A percentile compares a stretch with the other conserved stretches of the same genome.
phyloP scores from a whole-genome alignment of 805 yeast species.

The Candida maris region DNA sequence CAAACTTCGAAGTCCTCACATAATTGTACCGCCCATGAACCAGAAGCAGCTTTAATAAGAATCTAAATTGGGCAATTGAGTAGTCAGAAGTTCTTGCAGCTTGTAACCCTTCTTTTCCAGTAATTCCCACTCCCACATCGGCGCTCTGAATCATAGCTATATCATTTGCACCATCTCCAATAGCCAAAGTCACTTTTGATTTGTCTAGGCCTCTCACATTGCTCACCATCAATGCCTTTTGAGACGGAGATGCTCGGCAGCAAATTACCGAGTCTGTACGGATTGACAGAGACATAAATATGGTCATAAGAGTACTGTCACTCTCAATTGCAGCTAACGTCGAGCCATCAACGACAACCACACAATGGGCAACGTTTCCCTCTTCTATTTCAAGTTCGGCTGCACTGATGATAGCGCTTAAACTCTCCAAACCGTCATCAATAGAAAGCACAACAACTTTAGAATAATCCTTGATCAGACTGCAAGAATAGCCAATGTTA shows the following conservation, averaged over 20 bases:
- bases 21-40: constrained; percentile 98
- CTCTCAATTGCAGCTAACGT: constrained; percentile 70
- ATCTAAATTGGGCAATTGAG: constrained; percentile 92
- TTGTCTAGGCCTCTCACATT: constrained; percentile 70
- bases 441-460: constrained; percentile 67
- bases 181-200: constrained; percentile 80
- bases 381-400: constrained; percentile 68
- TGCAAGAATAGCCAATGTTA: constrained; percentile 93
- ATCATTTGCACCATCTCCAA: constrained; percentile 99
- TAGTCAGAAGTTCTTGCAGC: constrained; percentile 95
- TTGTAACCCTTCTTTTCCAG: constrained; percentile 95
- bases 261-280: constrained; percentile 87
- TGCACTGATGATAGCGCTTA: constrained; percentile 67
- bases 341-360: constrained; percentile 91
- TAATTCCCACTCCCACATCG: constrained; percentile 94
- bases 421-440: constrained; percentile 41
- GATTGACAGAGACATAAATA: constrained; percentile 82
- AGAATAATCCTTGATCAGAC: constrained; percentile 87
- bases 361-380: constrained; percentile 88
- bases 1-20: constrained; percentile 85
- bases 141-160: constrained; percentile 99
- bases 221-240: constrained; percentile 85
- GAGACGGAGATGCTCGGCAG: constrained; percentile 96
- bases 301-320: constrained; percentile 66
- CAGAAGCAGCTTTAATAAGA: constrained; percentile 70